Evolutionary conservation across 805 yeast species (phyloP).

Genomic region (Teunomyces atbi): DNA sequence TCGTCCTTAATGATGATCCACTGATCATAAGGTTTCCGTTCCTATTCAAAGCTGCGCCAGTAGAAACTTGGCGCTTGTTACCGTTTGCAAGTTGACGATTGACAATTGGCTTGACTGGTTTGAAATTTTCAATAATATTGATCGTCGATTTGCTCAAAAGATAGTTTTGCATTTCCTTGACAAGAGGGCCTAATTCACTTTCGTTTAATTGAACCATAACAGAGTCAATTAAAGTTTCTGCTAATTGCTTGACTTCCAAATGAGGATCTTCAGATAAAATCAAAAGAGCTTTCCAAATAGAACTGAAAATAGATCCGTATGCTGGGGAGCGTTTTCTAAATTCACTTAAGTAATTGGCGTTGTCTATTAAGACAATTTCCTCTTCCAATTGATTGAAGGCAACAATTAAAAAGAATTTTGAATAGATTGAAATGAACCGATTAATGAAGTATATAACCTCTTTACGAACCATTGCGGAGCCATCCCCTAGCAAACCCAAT

Average conservation of each 20-base stretch:
- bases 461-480: constrained; percentile 83
- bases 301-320: constrained; percentile 80
- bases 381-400: constrained; percentile 84
- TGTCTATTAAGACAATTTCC: constrained; percentile 66
- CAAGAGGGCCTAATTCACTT: constrained; percentile 63
- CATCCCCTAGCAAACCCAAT: constrained; percentile 73
- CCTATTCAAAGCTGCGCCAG: constrained; percentile 19
- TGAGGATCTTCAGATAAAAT: constrained; percentile 87
- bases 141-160: constrained; percentile 49
- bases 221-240: constrained; percentile 73
- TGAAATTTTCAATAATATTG: constrained; percentile 38
- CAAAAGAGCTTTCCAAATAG: constrained; percentile 83
- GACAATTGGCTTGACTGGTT: constrained; percentile 39
- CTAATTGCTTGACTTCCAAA: constrained; percentile 68
- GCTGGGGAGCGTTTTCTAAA: constrained; percentile 71
- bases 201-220: constrained; percentile 63
- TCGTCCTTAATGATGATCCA: constrained; percentile 26
- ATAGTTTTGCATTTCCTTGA: constrained; percentile 63
- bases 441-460: constrained; percentile 80
- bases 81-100: constrained; percentile 25
- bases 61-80: constrained; percentile 23
- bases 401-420: constrained; percentile 75
- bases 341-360: constrained; percentile 59
- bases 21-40: constrained; percentile 26
- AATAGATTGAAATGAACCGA: constrained; percentile 65